Percentiles rank a stretch among this genome's conserved stretches.
Conservation (phyloP, 2,329 filamentous ascomycete species). For the Metarhizium anisopliae region DNA sequence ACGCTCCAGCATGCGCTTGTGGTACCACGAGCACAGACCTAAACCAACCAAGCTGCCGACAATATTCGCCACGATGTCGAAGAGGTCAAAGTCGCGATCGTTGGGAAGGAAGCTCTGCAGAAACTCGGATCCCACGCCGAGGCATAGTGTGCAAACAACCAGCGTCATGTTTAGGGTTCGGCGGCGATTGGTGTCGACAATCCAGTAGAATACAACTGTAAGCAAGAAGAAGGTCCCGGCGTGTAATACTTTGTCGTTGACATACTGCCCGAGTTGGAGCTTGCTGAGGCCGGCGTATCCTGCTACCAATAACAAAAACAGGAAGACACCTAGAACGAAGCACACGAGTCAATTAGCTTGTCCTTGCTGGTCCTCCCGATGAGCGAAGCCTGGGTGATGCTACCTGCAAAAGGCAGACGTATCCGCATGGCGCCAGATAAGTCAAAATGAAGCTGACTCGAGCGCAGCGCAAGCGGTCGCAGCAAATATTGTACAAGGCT, state of each 20-base stretch:
- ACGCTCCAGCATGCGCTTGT: conserved; percentile 89
- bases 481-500: background rate
- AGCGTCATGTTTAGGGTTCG: conserved; percentile 79
- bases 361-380: background rate
- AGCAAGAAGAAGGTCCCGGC: conserved; percentile 82
- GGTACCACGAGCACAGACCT: conserved; percentile 79
- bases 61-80: conserved; percentile 82
- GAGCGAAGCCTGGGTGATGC: background rate
- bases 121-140: conserved; percentile 68
- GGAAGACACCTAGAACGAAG: conserved; percentile 51
- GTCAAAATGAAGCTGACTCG: background rate
- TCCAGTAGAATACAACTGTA: conserved; percentile 90
- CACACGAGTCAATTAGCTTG: conserved; percentile 8
- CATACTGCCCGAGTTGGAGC: conserved; percentile 42
- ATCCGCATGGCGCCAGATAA: conserved; percentile 4
- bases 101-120: conserved; percentile 68
- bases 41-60: conserved; percentile 66
- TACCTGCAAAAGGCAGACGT: conserved; percentile 4
- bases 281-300: conserved; percentile 73
- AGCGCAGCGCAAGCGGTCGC: background rate
- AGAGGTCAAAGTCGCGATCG: conserved; percentile 62
- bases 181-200: conserved; percentile 81
- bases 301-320: conserved; percentile 62
- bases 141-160: conserved; percentile 62
- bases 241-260: conserved; percentile 90